Base-by-base conservation (phyloP, 768 basidiomycete species). In the Naematelia encephala region DNA sequence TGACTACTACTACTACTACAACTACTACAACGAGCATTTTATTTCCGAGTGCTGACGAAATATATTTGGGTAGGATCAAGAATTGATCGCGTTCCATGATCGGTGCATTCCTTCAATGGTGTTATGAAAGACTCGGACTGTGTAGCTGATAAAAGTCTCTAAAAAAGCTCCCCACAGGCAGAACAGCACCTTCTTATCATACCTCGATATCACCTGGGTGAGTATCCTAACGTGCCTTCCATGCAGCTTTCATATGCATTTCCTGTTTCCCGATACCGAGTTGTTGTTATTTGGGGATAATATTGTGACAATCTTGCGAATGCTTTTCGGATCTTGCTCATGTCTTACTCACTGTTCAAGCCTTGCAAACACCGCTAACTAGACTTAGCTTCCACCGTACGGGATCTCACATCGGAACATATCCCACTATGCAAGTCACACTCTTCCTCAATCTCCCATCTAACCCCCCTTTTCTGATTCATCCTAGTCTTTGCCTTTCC, bases 41-140 rank as follows among this genome's bases (percentile, higher is more conserved):
- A 19, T 11, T 25, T 30, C 4, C 26, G 44, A 22, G 43, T 21
- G 1, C 4, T 34, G 21, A 5, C 19, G 50, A 21, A 28, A 16
- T 23, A 19, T 30, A 19, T 23, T 29, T n/a, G 45, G 5, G 22
- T 28, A 69, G 75, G 64, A 67, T 39, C 61, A 69, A 4, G 50
- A 66, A 19, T 46, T 76, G 60, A 72, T 70, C 5, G 75, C 70
- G 1, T 76, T 76, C 50, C 63, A 62, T n/a, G 75, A 76, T 61
- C 57, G 75, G 58, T 73, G 27, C 34, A 39, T 39, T 8, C 34
- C 34, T 39, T 39, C 8, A 8, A 8, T 39, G 16, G 8, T 16
- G 8, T 39, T n/a, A n/a, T n/a, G n/a, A n/a, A 44, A 21, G 4
- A 5, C 13, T 28, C 23, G 13, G 16, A 12, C 28, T 22, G 14